Evolutionary conservation across 805 yeast genomes (phyloP).

Genomic region (Barnettozyma vustinii): DNA sequence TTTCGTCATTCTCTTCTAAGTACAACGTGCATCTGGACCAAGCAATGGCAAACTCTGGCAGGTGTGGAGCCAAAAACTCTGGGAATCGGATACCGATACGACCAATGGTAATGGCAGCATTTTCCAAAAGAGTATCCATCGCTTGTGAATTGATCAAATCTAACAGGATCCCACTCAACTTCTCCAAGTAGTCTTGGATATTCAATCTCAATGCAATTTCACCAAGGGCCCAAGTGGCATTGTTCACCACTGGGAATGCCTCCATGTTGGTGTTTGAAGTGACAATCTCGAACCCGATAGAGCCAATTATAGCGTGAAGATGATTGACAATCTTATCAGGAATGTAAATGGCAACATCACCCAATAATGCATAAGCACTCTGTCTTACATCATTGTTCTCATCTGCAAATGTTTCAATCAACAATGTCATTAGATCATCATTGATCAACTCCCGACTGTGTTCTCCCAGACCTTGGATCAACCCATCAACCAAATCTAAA

Average conservation of each 20-base stretch:
- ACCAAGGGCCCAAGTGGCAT: conserved; percentile 93
- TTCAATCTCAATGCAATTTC: conserved; percentile 66
- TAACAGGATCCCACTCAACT: conserved; percentile 50
- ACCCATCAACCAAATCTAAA: conserved; percentile 84
- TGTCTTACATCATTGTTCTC: conserved; percentile 86
- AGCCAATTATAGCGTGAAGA: conserved; percentile 49
- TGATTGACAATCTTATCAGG: conserved; percentile 29
- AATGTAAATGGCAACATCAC: conserved; percentile 74
- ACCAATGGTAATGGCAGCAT: conserved; percentile 86
- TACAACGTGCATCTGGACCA: conserved; percentile 72
- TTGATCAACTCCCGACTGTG: conserved; percentile 54
- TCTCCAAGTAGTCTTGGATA: conserved; percentile 46
- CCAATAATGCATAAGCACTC: conserved; percentile 81
- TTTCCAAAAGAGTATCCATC: conserved; percentile 68
- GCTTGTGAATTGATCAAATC: conserved; percentile 55
- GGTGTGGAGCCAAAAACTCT: conserved; percentile 49
- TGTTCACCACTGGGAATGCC: conserved; percentile 66
- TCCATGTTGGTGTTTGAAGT: conserved; percentile 36
- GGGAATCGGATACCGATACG: conserved; percentile 68
- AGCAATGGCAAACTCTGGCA: conserved; percentile 49
- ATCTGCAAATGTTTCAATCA: conserved; percentile 70
- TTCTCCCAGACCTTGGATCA: conserved; percentile 79
- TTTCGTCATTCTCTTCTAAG: conserved; percentile 78
- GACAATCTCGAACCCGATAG: conserved; percentile 64
- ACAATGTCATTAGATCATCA: conserved; percentile 48